phyloP scores from a whole-genome alignment of 2,329 filamentous ascomycete genomes.

The Aspergillus neotritici region DNA sequence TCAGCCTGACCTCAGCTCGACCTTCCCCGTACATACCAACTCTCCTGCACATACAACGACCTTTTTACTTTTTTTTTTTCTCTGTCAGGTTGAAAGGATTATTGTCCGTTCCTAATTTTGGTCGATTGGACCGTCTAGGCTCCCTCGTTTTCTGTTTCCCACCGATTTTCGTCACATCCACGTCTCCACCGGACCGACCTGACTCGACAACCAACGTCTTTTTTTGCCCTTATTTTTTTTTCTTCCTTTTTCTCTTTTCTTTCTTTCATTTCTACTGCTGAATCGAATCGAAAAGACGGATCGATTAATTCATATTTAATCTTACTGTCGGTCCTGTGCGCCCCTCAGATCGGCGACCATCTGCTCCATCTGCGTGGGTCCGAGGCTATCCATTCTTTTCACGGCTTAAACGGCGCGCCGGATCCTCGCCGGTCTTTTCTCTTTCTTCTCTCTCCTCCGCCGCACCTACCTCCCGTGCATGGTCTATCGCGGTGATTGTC shows the following conservation, averaged over 20 bases:
- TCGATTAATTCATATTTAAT: constrained; percentile 2
- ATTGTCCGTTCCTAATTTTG: too few relatives aligned
- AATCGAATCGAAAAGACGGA: not conserved
- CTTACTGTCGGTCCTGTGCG: constrained; percentile 1
- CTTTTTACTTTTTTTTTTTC: too few relatives aligned
- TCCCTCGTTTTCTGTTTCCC: too few relatives aligned
- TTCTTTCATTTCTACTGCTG: not conserved
- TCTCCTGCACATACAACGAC: too few relatives aligned
- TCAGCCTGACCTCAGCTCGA: too few relatives aligned
- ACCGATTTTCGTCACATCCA: too few relatives aligned
- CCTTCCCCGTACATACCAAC: too few relatives aligned
- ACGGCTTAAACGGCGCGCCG: constrained; percentile 1
- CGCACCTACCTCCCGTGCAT: constrained; percentile 7
- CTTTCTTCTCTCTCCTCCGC: constrained; percentile 1
- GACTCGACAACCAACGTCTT: constrained; percentile 5
- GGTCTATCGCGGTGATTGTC: constrained; percentile 9
- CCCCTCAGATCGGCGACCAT: constrained; percentile 18
- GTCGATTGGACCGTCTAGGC: too few relatives aligned
- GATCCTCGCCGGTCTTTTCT: constrained; percentile 7
- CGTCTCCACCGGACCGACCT: too few relatives aligned
- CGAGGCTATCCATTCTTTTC: constrained; percentile 14
- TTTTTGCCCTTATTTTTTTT: constrained; percentile 10
- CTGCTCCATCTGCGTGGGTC: constrained; percentile 23
- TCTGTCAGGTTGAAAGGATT: too few relatives aligned
- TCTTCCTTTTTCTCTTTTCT: not conserved